A percentile compares a stretch with the other conserved stretches of the same genome.
Conservation (phyloP, 768 basidiomycete species). For the Scleroderma bovista region DNA sequence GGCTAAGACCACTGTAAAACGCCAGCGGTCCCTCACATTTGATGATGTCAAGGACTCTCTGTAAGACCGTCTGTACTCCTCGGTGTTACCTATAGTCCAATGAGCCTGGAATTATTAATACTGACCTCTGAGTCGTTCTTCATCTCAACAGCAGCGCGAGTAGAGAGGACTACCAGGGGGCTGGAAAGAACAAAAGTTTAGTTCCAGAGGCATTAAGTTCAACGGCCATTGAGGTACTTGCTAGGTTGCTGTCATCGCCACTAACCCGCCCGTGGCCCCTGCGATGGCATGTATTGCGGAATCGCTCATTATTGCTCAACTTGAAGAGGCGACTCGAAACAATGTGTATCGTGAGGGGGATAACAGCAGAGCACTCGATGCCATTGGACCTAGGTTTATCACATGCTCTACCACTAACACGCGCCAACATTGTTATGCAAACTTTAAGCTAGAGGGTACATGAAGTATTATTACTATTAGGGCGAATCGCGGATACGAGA, state of each 20-base stretch:
- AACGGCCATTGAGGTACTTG: conserved; percentile 30
- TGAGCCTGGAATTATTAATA: neutral
- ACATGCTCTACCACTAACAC: conserved; percentile 8
- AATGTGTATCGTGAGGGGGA: neutral
- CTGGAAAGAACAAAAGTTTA: conserved; percentile 34
- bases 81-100: conserved; percentile 2
- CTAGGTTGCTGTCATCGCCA: conserved; percentile 91
- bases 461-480: neutral
- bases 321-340: neutral
- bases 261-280: conserved; percentile 85
- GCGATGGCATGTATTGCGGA: conserved; percentile 83
- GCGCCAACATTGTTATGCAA: neutral
- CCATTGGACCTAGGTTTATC: conserved; percentile 5
- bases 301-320: conserved; percentile 48
- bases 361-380: too few relatives aligned
- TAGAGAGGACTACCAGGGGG: conserved; percentile 88
- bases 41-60: conserved; percentile 69
- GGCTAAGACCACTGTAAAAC: conserved; percentile 81
- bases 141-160: conserved; percentile 86
- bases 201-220: neutral
- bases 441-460: neutral
- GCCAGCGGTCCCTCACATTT: conserved; percentile 80
- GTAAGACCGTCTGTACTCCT: conserved; percentile 49
- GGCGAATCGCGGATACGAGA: neutral
- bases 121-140: conserved; percentile 66